Conservation (phyloP, 352 stramenopile species). For the Phytophthora uliginosa region DNA sequence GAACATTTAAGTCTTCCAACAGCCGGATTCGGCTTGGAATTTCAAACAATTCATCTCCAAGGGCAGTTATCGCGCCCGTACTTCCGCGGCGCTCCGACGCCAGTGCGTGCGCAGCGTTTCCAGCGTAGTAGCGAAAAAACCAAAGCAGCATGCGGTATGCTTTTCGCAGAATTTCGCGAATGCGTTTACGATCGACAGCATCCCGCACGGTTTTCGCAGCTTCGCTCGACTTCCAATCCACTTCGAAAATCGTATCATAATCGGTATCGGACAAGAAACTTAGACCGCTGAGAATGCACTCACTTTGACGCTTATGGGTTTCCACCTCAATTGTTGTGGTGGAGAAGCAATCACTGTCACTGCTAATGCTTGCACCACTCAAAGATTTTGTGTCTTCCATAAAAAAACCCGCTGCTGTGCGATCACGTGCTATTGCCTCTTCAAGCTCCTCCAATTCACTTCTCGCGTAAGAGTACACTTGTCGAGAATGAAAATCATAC, state of each 20-base stretch:
- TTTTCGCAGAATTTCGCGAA: constrained; percentile 47
- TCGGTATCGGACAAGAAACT: constrained; percentile 29
- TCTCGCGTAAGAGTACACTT: constrained; percentile 63
- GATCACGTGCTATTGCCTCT: constrained; percentile 3
- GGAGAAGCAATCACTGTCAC: neutral
- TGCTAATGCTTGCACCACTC: neutral
- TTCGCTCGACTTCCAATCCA: constrained; percentile 61
- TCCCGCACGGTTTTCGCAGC: constrained; percentile 69
- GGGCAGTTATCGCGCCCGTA: neutral
- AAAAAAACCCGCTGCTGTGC: neutral
- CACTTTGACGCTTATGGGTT: constrained; percentile 8
- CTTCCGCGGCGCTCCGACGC: constrained; percentile 16
- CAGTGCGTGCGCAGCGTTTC: constrained; percentile 22
- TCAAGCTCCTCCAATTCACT: constrained; percentile 22
- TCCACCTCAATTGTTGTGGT: neutral
- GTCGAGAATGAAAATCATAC: constrained; percentile 70
- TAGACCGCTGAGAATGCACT: constrained; percentile 47
- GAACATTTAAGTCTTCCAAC: constrained; percentile 74
- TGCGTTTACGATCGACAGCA: constrained; percentile 73
- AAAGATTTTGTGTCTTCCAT: neutral
- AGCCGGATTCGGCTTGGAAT: constrained; percentile 57
- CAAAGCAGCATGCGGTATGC: constrained; percentile 70
- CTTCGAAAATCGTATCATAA: constrained; percentile 63
- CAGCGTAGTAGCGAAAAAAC: constrained; percentile 74
- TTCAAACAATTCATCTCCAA: constrained; percentile 51